phyloP scores from a whole-genome alignment of 176 grass and related monocot genomes.

The Phoenix roebelenii region DNA sequence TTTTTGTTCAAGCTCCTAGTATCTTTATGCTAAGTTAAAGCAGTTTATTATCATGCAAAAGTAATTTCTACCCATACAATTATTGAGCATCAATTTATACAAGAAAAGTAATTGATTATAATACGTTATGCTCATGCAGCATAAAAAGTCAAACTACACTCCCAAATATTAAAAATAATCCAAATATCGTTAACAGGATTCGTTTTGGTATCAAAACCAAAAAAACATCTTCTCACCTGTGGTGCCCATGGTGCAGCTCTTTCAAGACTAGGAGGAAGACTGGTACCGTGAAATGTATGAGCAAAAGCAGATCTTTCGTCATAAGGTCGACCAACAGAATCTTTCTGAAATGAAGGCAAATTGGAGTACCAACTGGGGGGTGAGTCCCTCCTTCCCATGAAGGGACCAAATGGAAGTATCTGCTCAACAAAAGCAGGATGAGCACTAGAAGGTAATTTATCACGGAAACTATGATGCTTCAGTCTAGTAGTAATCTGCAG shows the following conservation, averaged over 20 bases:
- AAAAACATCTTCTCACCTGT: conserved; percentile 27
- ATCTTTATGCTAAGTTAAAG: too few species aligned
- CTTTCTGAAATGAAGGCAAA: conserved; percentile 49
- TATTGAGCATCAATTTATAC: too few species aligned
- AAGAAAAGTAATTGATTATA: too few species aligned
- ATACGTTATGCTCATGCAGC: too few species aligned
- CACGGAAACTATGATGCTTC: conserved; percentile 71
- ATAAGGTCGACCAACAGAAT: conserved; percentile 40
- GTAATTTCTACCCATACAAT: too few species aligned
- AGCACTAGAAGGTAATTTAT: conserved; percentile 45
- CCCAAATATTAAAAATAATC: too few species aligned
- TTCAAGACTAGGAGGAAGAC: conserved; percentile 20
- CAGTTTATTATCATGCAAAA: too few species aligned
- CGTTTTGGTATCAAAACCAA: background rate
- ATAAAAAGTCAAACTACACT: too few species aligned
- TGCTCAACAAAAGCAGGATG: conserved; percentile 45
- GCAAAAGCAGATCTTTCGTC: conserved; percentile 35
- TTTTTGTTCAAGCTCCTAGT: too few species aligned
- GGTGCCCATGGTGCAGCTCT: conserved; percentile 42
- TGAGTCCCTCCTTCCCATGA: conserved; percentile 41
- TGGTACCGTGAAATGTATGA: conserved; percentile 1
- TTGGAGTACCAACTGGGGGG: conserved; percentile 34
- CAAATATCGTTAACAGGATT: too few species aligned
- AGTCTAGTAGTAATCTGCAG: conserved; percentile 81
- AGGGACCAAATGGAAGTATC: conserved; percentile 59